Conservation (phyloP, 192 early-diverging fungal species). For the Lobosporangium transversale region DNA sequence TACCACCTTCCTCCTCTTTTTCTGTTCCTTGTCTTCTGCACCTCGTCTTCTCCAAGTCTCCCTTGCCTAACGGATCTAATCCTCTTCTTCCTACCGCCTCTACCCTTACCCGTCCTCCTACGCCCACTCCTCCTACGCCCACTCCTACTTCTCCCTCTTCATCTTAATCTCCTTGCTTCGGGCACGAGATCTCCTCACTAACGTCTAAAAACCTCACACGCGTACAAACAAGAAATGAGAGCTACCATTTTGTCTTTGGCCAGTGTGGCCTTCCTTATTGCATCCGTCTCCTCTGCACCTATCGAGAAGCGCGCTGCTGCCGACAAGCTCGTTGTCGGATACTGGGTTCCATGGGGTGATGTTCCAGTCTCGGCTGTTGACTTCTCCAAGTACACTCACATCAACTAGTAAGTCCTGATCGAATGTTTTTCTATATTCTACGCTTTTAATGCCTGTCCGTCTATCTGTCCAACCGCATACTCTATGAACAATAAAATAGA, state of each 20-base stretch:
- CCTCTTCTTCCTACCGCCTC: too few species aligned
- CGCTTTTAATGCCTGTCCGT: too few species aligned
- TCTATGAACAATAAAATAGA: too few species aligned
- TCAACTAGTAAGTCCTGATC: conserved; percentile 31
- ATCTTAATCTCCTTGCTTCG: not conserved
- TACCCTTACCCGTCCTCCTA: not conserved
- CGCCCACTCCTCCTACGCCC: not conserved
- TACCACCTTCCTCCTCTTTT: too few species aligned
- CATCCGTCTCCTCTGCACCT: conserved; percentile 16
- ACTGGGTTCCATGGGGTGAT: conserved; percentile 45
- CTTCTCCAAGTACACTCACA: conserved; percentile 35
- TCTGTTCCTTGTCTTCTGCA: not conserved
- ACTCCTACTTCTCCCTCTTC: not conserved
- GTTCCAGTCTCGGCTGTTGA: conserved; percentile 28
- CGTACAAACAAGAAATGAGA: conserved; percentile 4
- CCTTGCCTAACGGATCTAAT: too few species aligned
- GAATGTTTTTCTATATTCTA: too few species aligned
- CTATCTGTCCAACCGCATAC: too few species aligned
- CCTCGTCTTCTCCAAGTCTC: too few species aligned
- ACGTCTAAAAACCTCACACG: not conserved
- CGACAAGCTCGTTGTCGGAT: conserved; percentile 28
- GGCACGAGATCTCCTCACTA: not conserved
- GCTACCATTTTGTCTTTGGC: conserved; percentile 17
- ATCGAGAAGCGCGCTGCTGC: conserved; percentile 17
- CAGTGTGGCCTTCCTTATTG: conserved; percentile 14